Percentiles rank a stretch among this genome's conserved stretches.
Evolutionary conservation across 768 basidiomycete genomes (phyloP).

Genomic region (Amanita polypyramis): DNA sequence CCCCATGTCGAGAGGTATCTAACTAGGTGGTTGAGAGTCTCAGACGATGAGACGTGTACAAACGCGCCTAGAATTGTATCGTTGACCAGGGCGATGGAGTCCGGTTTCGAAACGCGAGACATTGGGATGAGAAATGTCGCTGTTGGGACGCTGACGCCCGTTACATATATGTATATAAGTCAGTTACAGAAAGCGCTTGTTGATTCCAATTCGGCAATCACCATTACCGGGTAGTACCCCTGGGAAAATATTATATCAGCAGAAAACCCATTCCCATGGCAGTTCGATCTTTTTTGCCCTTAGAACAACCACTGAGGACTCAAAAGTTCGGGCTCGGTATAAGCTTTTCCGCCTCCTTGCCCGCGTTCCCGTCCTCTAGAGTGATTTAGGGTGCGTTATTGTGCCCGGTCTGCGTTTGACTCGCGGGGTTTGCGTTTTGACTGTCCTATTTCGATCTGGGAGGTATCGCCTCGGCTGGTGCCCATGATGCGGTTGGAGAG

Average conservation of each 20-base stretch:
- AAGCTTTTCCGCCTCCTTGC: slow-evolving; percentile 78
- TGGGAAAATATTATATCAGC: slow-evolving; percentile 9
- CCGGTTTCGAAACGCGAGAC: slow-evolving; percentile 37
- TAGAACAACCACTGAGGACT: slow-evolving; percentile 75
- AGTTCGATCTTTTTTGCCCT: slow-evolving; percentile 15
- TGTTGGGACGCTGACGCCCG: too few species aligned
- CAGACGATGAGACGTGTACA: slow-evolving; percentile 43
- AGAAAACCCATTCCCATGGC: slow-evolving; percentile 13
- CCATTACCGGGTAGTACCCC: too few species aligned
- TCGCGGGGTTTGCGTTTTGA: slow-evolving; percentile 30
- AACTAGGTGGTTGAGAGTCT: slow-evolving; percentile 61
- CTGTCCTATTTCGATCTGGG: slow-evolving; percentile 32
- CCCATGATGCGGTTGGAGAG: slow-evolving; percentile 46
- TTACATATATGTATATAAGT: too few species aligned
- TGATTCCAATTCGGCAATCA: too few species aligned
- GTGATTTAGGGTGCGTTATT: slow-evolving; percentile 26
- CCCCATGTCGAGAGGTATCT: slow-evolving; percentile 76
- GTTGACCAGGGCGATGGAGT: slow-evolving; percentile 41
- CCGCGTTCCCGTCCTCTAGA: slow-evolving; percentile 95
- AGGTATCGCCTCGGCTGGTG: slow-evolving; percentile 65
- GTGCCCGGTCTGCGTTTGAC: slow-evolving; percentile 22
- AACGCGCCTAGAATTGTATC: slow-evolving; percentile 60
- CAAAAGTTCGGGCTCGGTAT: slow-evolving; percentile 85
- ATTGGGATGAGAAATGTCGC: slow-evolving; percentile 20
- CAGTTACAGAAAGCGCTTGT: too few species aligned